phyloP scores from a whole-genome alignment of 2,329 filamentous ascomycete genomes.

The Colletotrichum destructivum region DNA sequence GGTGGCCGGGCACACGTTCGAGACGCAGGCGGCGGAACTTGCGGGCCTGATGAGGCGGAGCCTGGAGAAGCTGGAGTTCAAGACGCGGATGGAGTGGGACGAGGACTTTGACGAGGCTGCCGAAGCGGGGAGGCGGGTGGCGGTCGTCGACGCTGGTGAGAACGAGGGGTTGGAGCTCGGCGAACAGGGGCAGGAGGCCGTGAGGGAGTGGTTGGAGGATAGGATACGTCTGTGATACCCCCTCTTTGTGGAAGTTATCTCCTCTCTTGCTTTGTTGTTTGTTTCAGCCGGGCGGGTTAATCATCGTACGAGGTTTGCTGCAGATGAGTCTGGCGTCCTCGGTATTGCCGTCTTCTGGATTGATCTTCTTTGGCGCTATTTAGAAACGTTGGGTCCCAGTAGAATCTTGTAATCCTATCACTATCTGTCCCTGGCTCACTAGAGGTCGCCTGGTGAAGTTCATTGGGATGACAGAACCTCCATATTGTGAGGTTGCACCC shows the following conservation, averaged over 20 bases:
- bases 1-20: conserved; percentile 59
- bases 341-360: too few relatives aligned
- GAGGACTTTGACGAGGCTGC: conserved; percentile 52
- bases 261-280: background rate
- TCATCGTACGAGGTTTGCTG: too few relatives aligned
- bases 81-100: conserved; percentile 59
- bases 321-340: too few relatives aligned
- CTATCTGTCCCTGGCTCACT: too few relatives aligned
- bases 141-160: conserved; percentile 54
- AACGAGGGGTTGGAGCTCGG: conserved; percentile 49
- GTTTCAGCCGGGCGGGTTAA: too few relatives aligned
- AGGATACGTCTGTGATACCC: conserved; percentile 38
- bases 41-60: conserved; percentile 64
- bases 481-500: too few relatives aligned
- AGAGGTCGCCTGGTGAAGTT: too few relatives aligned
- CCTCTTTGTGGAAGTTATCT: background rate
- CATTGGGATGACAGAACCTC: too few relatives aligned
- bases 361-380: too few relatives aligned
- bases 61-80: conserved; percentile 62
- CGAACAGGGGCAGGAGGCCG: conserved; percentile 46
- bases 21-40: conserved; percentile 64
- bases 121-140: conserved; percentile 57
- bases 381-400: too few relatives aligned
- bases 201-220: conserved; percentile 52
- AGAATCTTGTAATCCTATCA: too few relatives aligned